These are phyloP conservation scores for Pseudoturritis turrita DNA, from an alignment of 345 rosid genomes.

Conservation along the genomic window DNA sequence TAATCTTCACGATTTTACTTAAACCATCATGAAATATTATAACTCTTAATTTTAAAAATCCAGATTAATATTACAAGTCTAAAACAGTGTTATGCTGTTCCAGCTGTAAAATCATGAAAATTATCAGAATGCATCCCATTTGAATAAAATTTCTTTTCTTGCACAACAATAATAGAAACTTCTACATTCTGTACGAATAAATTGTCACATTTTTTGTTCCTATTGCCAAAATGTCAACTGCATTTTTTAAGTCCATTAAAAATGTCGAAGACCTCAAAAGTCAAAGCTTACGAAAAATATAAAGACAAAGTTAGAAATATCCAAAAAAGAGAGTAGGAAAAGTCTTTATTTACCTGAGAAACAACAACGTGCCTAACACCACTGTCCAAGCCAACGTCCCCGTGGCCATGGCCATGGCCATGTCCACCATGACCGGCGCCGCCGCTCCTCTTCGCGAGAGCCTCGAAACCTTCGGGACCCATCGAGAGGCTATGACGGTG, in stretches of 20 bases:
- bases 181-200: too few species aligned
- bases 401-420: constrained; percentile 30
- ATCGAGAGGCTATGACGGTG: constrained; percentile 72
- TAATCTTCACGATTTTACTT: too few species aligned
- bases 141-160: too few species aligned
- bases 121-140: too few species aligned
- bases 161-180: too few species aligned
- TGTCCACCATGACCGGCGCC: constrained; percentile 24
- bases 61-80: too few species aligned
- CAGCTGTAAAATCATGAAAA: too few species aligned
- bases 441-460: constrained; percentile 25
- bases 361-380: constrained; percentile 81
- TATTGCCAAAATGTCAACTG: not conserved
- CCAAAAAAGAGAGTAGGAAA: not conserved
- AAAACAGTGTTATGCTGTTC: too few species aligned
- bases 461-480: constrained; percentile 54
- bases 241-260: not conserved
- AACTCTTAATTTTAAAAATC: too few species aligned
- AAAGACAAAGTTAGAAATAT: constrained; percentile 3
- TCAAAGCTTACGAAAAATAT: not conserved
- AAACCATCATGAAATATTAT: too few species aligned
- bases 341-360: constrained; percentile 56
- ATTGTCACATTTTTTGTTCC: too few species aligned
- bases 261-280: not conserved
- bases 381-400: constrained; percentile 43